Evolutionary conservation across 768 basidiomycete species (phyloP).

Genomic region (Gymnopilus junonius): DNA sequence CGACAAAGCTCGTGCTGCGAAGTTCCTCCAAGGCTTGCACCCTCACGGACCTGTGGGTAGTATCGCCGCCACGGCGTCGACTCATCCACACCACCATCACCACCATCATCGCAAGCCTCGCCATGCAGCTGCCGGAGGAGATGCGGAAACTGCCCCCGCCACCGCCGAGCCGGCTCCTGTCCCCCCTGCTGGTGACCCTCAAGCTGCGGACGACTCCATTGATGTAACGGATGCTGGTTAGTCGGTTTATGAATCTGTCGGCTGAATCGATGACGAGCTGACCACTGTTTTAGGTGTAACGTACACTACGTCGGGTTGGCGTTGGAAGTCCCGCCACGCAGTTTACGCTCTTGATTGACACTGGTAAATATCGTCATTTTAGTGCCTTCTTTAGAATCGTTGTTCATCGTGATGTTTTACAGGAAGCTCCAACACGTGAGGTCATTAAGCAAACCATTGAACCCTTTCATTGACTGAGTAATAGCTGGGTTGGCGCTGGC

Average conservation of each 20-base stretch:
- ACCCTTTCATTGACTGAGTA: background rate
- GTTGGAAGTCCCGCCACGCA: constrained; percentile 54
- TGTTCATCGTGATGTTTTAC: background rate
- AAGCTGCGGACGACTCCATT: constrained; percentile 39
- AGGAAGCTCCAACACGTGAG: constrained; percentile 41
- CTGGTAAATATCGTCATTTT: constrained; percentile 37
- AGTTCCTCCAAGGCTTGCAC: constrained; percentile 55
- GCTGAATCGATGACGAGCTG: background rate
- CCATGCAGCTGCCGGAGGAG: background rate
- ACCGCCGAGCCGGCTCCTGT: constrained; percentile 18
- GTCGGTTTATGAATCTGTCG: constrained; percentile 6
- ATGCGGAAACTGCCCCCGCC: constrained; percentile 3
- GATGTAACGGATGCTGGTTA: constrained; percentile 61
- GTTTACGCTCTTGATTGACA: constrained; percentile 62
- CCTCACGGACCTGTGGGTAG: constrained; percentile 54
- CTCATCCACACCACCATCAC: constrained; percentile 21
- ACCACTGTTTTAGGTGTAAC: constrained; percentile 39
- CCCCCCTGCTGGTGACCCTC: constrained; percentile 22
- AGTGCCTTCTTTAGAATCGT: background rate
- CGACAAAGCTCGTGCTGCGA: constrained; percentile 58
- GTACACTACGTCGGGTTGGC: constrained; percentile 53
- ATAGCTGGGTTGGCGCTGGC: constrained; percentile 56
- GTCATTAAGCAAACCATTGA: background rate
- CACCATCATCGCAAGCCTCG: constrained; percentile 18
- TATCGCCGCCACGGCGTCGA: constrained; percentile 12